phyloP scores from a whole-genome alignment of 2,329 filamentous ascomycete genomes.

The Parastagonospora avenae region DNA sequence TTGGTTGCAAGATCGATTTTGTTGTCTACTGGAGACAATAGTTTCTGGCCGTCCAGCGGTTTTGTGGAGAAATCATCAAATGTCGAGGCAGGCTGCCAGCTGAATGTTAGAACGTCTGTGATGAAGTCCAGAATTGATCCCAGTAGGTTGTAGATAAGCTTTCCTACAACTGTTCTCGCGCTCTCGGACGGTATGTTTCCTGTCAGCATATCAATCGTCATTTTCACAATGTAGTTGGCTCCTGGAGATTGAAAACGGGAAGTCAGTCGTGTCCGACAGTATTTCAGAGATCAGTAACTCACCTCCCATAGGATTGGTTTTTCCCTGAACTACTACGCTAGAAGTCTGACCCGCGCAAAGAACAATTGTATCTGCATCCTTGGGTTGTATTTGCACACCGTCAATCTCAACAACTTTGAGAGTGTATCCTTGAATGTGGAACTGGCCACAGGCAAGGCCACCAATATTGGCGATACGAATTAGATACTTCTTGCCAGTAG shows the following conservation, averaged over 20 bases:
- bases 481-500: neutral
- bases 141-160: slow-evolving; percentile 22
- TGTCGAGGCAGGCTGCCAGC: slow-evolving; percentile 59
- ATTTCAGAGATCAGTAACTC: too few species aligned
- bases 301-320: slow-evolving; percentile 27
- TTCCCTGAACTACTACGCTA: slow-evolving; percentile 24
- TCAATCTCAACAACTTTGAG: neutral
- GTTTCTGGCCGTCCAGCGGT: slow-evolving; percentile 67
- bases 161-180: slow-evolving; percentile 21
- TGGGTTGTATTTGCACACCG: neutral
- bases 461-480: neutral
- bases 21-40: slow-evolving; percentile 65
- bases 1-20: slow-evolving; percentile 61
- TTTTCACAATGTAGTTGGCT: slow-evolving; percentile 62
- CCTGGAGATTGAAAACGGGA: slow-evolving; percentile 14
- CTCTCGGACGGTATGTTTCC: slow-evolving; percentile 23
- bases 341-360: slow-evolving; percentile 7
- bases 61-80: slow-evolving; percentile 74
- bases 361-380: neutral
- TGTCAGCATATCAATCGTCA: slow-evolving; percentile 60
- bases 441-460: neutral
- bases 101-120: slow-evolving; percentile 59
- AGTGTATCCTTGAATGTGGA: neutral
- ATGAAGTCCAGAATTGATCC: slow-evolving; percentile 57
- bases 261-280: too few species aligned